Base-by-base conservation (phyloP, 2,329 filamentous ascomycete genomes). In the Seiridium cupressi region DNA sequence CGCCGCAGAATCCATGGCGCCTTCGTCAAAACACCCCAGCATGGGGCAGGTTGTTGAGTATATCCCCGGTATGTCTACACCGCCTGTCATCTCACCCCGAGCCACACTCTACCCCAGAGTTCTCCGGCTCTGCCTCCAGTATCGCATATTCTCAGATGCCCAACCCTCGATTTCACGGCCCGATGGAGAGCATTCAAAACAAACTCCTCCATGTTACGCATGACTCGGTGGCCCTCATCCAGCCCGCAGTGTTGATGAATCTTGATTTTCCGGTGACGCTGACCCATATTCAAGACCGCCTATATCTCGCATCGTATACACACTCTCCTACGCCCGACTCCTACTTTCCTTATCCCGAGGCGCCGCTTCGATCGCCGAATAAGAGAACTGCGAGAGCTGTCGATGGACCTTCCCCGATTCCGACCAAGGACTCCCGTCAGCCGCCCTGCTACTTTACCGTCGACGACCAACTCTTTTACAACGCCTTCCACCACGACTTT, bases 401-500 rank as follows among this genome's bases (percentile, higher is more conserved):
- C 61, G 81, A 86, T 38, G 84, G 83, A 51, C 81, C 85, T 18
- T 81, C 79, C 56, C 74, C 81, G 8, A 76, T 74, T 0, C 60
- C 67, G 11, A 72, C 77, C 34, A 74, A 77, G 61, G 76, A 81
- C n/a, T 77, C 82, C 57, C 86, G 66, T 61, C 61, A 84, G 66
- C 79, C 88, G 59, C 95, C 95, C 1, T 93, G 91, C 73, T 99
- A 98, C 79, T 99, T 99, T 77, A 94, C 92, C 55, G 89, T 98
- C 66, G 95, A 99, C 73, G 92, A 96, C 72, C 89, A 83, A 46
- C 87, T 99, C 49, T 84, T 97, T 51, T 99, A 99, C 83, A 99
- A 99, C 76, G 93, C 94, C 38, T 99, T 99, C 77, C 93, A 98
- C 78, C 93, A 96, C 70, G 95, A 99, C 78, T 99, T 99, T 75